A percentile compares a stretch with the other conserved stretches of the same genome.
Conservation (phyloP, 768 basidiomycete genomes). For the Calocera viscosa region DNA sequence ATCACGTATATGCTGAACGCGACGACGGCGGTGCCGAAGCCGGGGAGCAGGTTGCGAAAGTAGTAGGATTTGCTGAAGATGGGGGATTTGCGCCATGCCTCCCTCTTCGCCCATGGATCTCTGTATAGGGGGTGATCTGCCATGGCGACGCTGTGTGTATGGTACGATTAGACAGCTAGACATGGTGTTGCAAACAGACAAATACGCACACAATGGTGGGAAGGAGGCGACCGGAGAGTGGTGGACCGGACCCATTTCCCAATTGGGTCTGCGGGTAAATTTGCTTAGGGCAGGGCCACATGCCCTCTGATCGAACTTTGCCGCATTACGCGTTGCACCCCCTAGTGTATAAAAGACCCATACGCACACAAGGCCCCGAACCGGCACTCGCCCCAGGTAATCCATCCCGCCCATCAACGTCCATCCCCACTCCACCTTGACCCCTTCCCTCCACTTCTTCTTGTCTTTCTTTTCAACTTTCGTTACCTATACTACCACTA, state of each 20-base stretch:
- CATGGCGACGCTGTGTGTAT: slow-evolving; percentile 31
- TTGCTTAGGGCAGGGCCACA: neutral
- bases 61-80: slow-evolving; percentile 76
- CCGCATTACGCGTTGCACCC: slow-evolving; percentile 11
- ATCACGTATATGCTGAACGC: slow-evolving; percentile 87
- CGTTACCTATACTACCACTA: neutral
- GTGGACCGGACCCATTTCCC: neutral
- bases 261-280: neutral
- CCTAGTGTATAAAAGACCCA: slow-evolving; percentile 6
- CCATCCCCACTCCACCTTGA: neutral
- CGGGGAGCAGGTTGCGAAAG: slow-evolving; percentile 86
- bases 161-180: neutral
- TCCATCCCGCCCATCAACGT: neutral
- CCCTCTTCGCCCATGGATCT: slow-evolving; percentile 88
- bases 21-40: slow-evolving; percentile 83
- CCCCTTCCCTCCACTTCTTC: neutral
- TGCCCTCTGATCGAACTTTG: slow-evolving; percentile 9
- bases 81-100: slow-evolving; percentile 85
- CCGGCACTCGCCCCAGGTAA: neutral
- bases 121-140: slow-evolving; percentile 60
- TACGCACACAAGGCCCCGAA: neutral
- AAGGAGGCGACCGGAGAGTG: neutral
- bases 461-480: neutral
- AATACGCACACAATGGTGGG: slow-evolving; percentile 6
- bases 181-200: neutral